Conservation (phyloP, 1,139 yeast genomes). For the Groenewaldozyma auringiensis region DNA sequence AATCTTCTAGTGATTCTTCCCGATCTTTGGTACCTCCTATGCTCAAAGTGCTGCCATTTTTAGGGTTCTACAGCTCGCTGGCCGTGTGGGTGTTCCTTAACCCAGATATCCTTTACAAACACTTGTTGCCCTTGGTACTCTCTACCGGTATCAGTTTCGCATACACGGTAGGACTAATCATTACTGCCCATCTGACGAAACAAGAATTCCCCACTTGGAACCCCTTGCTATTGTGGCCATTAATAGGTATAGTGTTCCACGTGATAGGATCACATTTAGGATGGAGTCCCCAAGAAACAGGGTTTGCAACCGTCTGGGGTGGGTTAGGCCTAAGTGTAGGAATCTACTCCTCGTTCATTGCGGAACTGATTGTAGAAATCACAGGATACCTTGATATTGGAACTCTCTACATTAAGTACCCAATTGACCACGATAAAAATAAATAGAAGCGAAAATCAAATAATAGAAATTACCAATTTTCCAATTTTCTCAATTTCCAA, state of each 20-base stretch:
- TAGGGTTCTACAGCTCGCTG: slow-evolving; percentile 52
- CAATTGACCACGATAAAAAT: not conserved
- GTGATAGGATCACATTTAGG: slow-evolving; percentile 24
- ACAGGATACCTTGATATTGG: slow-evolving; percentile 78
- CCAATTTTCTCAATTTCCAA: no score
- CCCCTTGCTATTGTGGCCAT: slow-evolving; percentile 63
- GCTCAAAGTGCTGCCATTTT: slow-evolving; percentile 63
- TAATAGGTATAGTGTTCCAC: slow-evolving; percentile 44
- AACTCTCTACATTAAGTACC: slow-evolving; percentile 73
- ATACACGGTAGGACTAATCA: slow-evolving; percentile 80
- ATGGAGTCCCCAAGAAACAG: slow-evolving; percentile 21
- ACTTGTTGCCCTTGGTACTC: slow-evolving; percentile 53
- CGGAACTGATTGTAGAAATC: slow-evolving; percentile 76
- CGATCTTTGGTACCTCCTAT: slow-evolving; percentile 40
- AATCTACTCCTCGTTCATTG: slow-evolving; percentile 68
- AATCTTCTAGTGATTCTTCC: slow-evolving; percentile 38
- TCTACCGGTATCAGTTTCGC: slow-evolving; percentile 74
- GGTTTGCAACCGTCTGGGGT: slow-evolving; percentile 43
- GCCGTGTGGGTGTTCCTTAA: slow-evolving; percentile 40
- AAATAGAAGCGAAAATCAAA: not conserved
- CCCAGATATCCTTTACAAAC: slow-evolving; percentile 40
- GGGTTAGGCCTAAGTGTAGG: slow-evolving; percentile 74
- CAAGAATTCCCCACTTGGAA: slow-evolving; percentile 70
- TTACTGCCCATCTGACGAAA: slow-evolving; percentile 75
- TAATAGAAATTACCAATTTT: no score